Conservation (phyloP, 2,329 filamentous ascomycete species). For the Penicillium oxalicum region DNA sequence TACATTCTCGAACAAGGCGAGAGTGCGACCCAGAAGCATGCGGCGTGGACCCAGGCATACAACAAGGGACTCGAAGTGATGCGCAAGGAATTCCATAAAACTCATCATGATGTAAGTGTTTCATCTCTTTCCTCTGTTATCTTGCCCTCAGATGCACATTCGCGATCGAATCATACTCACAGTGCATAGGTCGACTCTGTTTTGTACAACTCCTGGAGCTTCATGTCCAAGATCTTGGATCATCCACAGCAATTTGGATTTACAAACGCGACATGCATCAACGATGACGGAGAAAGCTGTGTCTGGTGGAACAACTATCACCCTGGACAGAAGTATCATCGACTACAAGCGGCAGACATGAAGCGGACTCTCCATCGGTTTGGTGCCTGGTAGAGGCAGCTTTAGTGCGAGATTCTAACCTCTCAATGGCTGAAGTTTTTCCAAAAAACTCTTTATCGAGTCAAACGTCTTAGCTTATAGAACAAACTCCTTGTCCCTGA, state of each 20-base stretch:
- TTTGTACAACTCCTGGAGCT: constrained; percentile 26
- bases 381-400: constrained; percentile 20
- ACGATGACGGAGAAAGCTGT: constrained; percentile 24
- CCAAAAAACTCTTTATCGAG: too few relatives aligned
- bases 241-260: constrained; percentile 23
- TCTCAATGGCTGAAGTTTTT: too few relatives aligned
- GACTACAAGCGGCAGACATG: constrained; percentile 28
- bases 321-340: constrained; percentile 26
- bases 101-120: constrained; percentile 19
- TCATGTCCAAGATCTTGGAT: constrained; percentile 28
- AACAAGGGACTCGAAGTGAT: constrained; percentile 22
- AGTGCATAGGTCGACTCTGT: constrained; percentile 18
- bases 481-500: too few relatives aligned
- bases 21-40: constrained; percentile 13
- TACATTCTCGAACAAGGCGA: constrained; percentile 17
- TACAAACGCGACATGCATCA: constrained; percentile 24
- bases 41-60: constrained; percentile 20
- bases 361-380: constrained; percentile 17
- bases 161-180: not conserved
- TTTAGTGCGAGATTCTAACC: too few relatives aligned
- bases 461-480: too few relatives aligned
- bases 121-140: too few relatives aligned
- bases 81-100: constrained; percentile 15
- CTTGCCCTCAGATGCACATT: too few relatives aligned
- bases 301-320: constrained; percentile 33